Evolutionary conservation across 768 basidiomycete species (phyloP).

Genomic region (Lyophyllum semitale): DNA sequence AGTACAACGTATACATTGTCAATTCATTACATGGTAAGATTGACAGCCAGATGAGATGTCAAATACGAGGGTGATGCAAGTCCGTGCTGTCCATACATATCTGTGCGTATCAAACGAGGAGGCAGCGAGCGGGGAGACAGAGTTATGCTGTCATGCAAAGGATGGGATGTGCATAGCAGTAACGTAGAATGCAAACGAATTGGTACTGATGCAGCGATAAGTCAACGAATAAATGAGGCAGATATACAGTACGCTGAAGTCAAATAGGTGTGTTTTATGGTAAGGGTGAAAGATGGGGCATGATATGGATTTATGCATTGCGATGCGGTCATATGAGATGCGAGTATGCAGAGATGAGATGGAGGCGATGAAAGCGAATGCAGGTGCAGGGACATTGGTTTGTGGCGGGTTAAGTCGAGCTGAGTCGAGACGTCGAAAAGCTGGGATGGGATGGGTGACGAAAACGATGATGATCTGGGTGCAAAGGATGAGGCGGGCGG

Average conservation of each 20-base stretch:
- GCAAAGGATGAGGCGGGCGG: background rate
- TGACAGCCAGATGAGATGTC: background rate
- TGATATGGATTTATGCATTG: constrained; percentile 1
- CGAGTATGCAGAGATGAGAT: background rate
- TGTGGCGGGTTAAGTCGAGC: background rate
- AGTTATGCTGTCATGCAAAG: constrained; percentile 2
- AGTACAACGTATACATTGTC: background rate
- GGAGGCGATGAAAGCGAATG: background rate
- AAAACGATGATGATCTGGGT: background rate
- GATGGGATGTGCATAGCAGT: constrained; percentile 1
- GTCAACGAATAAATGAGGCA: constrained; percentile 31
- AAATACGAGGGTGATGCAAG: background rate
- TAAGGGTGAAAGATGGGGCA: constrained; percentile 1
- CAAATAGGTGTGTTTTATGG: background rate
- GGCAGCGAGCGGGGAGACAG: background rate
- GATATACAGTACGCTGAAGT: constrained; percentile 13
- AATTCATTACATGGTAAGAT: background rate
- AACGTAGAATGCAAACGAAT: constrained; percentile 4
- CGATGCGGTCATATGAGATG: background rate
- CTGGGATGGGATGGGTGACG: background rate
- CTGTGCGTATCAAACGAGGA: constrained; percentile 8
- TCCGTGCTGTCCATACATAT: background rate
- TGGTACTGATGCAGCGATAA: constrained; percentile 16
- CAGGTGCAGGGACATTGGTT: too few species aligned
- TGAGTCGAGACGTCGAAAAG: background rate